Percentiles rank a stretch among this genome's conserved stretches.
Conservation (phyloP, 139 green algal genomes). For the Chlamydomonas asymmetrica region DNA sequence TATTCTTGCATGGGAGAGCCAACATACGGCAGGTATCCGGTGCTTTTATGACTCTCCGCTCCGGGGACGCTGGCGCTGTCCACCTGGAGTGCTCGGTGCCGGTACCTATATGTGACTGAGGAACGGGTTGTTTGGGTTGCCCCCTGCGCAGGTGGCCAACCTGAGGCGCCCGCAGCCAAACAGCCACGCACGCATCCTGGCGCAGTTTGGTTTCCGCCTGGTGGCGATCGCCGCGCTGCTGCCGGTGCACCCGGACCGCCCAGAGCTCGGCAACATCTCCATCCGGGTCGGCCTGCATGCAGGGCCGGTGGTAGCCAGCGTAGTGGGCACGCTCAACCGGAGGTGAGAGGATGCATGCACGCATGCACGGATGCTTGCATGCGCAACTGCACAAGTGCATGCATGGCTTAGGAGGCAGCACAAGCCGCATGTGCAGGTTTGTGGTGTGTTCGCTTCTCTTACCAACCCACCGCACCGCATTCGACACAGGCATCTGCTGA, state of each 20-base stretch:
- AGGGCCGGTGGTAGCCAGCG: neutral
- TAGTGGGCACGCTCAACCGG: neutral
- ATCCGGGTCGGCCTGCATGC: too few relatives aligned
- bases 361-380: neutral
- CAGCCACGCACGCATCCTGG: neutral
- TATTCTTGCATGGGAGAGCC: too few relatives aligned
- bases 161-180: neutral
- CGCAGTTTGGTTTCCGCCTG: neutral
- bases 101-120: too few relatives aligned
- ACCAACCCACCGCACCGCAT: neutral
- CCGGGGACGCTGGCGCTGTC: too few relatives aligned
- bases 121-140: too few relatives aligned
- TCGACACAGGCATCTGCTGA: neutral
- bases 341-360: neutral
- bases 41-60: too few relatives aligned
- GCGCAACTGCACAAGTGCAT: neutral
- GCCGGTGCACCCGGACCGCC: neutral
- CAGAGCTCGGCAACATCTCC: neutral
- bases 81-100: too few relatives aligned
- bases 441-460: neutral
- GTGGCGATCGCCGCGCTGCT: neutral
- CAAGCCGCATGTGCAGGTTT: neutral
- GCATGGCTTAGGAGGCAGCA: neutral
- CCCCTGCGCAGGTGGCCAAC: too few relatives aligned
- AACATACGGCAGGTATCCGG: too few relatives aligned